Conservation (phyloP, 2,329 filamentous ascomycete species). For the Sporothrix dimorphospora region DNA sequence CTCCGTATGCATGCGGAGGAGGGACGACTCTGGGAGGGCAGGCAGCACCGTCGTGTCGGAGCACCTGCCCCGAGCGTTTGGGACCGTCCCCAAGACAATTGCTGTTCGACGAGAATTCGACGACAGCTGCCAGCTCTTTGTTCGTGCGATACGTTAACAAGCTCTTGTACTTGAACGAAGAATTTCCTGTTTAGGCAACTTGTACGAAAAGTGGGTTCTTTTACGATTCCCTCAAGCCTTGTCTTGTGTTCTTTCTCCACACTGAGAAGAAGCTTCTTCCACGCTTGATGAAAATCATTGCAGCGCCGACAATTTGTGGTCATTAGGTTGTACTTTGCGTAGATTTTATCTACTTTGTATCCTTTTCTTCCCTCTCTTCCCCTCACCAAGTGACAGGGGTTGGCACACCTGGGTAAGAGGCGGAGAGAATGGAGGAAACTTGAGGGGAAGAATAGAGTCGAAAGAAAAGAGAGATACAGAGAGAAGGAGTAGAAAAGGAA, state of each 20-base stretch:
- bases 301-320: neutral
- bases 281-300: neutral
- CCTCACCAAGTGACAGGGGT: neutral
- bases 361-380: neutral
- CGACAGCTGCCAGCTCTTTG: neutral
- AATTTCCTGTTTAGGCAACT: constrained; percentile 16
- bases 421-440: neutral
- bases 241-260: too few species aligned
- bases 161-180: neutral
- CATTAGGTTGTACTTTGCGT: neutral
- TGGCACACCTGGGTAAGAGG: neutral
- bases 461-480: neutral
- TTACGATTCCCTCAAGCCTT: neutral
- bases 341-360: neutral
- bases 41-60: constrained; percentile 1
- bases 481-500: neutral
- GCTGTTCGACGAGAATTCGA: neutral
- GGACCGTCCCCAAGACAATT: neutral
- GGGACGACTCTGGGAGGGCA: neutral
- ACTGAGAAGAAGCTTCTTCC: neutral
- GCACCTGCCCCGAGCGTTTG: constrained; percentile 4
- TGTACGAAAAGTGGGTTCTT: constrained; percentile 1
- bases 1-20: neutral
- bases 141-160: neutral
- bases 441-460: neutral